Evolutionary conservation across 495 filamentous ascomycete genomes (phyloP), one percentile per base, ranked within the genome.

Genomic region (Tuber magnatum): DNA sequence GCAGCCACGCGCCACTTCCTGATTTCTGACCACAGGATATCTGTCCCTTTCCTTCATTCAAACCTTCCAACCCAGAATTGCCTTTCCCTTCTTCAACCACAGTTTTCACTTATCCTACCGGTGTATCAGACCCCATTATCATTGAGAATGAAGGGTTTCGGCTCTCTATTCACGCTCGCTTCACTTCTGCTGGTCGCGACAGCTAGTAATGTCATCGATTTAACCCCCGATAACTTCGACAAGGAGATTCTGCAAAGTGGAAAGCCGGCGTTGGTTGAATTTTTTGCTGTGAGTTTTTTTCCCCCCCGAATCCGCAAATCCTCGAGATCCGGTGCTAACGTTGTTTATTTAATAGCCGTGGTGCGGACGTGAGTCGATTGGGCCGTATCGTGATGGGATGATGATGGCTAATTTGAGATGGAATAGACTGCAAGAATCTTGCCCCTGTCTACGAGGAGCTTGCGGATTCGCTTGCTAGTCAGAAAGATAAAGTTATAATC

Each of bases 251-350:
- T 98, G 44, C 88, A 95, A 82, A 94, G 92, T 73, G 93, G 93
- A 83, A 98, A 97, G 86, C 96, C 96, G 42, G 93, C 96, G 0
- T 89, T 99, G 48, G 95, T 99, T 76, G 95, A 99, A 83, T 99
- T 99, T 88, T 99, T 97, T 84, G 95, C 95, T 61, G 81, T 83
- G 38, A 72, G 81, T 80, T 28, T 28, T 70, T 51, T 46, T 71
- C 12, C 9, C 6, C 40, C 28, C 61, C 14, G 38, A 41, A 24
- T 32, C 56, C 71, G 7, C 18, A 7, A 35, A 46, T 20, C n/a
- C 38, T 72, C 18, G 46, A 70, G 44, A 71, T 14, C 24, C 69
- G 6, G 43, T 77, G 40, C 71, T 82, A 35, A 82, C 48, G 16
- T 32, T 72, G 48, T 71, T 69, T n/a, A 68, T 73, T 40, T 56